A percentile compares a stretch with the other conserved stretches of the same genome.
These are phyloP conservation scores for Harrya chromipes DNA, from an alignment of 768 basidiomycete genomes.

Conservation along the genomic window DNA sequence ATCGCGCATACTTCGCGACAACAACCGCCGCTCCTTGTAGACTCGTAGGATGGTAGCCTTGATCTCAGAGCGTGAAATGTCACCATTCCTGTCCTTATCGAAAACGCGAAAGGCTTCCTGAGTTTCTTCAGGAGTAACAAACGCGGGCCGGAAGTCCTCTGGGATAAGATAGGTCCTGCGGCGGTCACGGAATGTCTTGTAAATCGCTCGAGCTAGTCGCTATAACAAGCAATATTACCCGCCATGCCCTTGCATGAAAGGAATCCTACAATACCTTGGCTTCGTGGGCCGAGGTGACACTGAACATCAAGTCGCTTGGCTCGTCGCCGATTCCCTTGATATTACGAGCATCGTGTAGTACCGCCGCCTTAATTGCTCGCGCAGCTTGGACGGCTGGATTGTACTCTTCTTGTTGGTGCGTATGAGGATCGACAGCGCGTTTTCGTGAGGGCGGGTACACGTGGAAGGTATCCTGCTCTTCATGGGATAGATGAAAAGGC, in stretches of 20 bases:
- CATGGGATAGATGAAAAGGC: conserved; percentile 1
- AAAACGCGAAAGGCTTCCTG: conserved; percentile 71
- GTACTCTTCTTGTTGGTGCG: conserved; percentile 30
- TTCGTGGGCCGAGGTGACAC: conserved; percentile 56
- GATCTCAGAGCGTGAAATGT: conserved; percentile 72
- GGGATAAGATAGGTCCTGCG: conserved; percentile 59
- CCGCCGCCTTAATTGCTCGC: conserved; percentile 61
- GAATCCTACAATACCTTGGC: conserved; percentile 50
- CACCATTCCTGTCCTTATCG: conserved; percentile 74
- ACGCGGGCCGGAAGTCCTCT: conserved; percentile 71
- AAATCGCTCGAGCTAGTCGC: conserved; percentile 69
- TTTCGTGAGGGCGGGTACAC: conserved; percentile 40
- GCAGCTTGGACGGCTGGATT: conserved; percentile 54
- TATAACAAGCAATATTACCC: conserved; percentile 20
- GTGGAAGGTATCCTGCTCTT: conserved; percentile 20
- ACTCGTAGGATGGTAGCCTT: conserved; percentile 64
- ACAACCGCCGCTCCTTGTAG: conserved; percentile 76
- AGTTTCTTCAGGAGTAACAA: conserved; percentile 52
- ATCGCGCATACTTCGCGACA: conserved; percentile 75
- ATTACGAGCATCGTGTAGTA: conserved; percentile 75
- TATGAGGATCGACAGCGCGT: conserved; percentile 17
- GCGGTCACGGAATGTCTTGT: conserved; percentile 54
- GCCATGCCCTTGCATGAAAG: not conserved
- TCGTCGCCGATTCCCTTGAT: conserved; percentile 49
- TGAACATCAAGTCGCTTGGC: conserved; percentile 45